Percentiles rank a stretch among this genome's conserved stretches.
phyloP scores from a whole-genome alignment of 495 filamentous ascomycete genomes.

The Glarea lozoyensis region DNA sequence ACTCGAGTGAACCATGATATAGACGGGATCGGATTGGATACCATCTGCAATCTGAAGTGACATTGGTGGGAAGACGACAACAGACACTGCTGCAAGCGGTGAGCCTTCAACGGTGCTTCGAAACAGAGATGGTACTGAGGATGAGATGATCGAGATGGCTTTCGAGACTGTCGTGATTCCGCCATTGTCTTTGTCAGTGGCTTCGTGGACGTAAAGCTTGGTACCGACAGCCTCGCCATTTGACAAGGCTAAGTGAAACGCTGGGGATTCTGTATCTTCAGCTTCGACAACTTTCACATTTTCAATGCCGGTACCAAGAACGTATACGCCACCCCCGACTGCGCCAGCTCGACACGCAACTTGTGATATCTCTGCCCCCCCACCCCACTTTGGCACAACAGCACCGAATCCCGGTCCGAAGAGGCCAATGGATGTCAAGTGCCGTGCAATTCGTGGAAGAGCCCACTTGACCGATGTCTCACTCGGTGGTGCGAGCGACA shows the following conservation, averaged over 20 bases:
- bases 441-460: slow-evolving; percentile 60
- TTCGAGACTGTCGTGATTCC: slow-evolving; percentile 18
- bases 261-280: slow-evolving; percentile 13
- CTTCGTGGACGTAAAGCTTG: not conserved
- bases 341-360: slow-evolving; percentile 87
- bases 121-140: slow-evolving; percentile 58
- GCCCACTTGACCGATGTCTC: slow-evolving; percentile 57
- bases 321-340: slow-evolving; percentile 86
- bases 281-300: slow-evolving; percentile 6
- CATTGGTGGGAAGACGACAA: slow-evolving; percentile 59
- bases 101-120: slow-evolving; percentile 62
- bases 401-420: slow-evolving; percentile 82
- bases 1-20: slow-evolving; percentile 70
- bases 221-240: slow-evolving; percentile 28
- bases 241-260: slow-evolving; percentile 42
- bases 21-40: slow-evolving; percentile 46
- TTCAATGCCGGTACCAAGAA: slow-evolving; percentile 61
- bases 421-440: slow-evolving; percentile 77
- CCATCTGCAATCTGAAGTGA: slow-evolving; percentile 28
- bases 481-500: slow-evolving; percentile 50
- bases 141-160: slow-evolving; percentile 58
- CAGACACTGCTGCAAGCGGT: slow-evolving; percentile 61
- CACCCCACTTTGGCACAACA: slow-evolving; percentile 86
- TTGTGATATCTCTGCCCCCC: slow-evolving; percentile 84
- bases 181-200: slow-evolving; percentile 9